A percentile compares a stretch with the other conserved stretches of the same genome.
These are phyloP conservation scores for Vigna nakashimae DNA, from an alignment of 306 rosid genomes.

Conservation along the genomic window DNA sequence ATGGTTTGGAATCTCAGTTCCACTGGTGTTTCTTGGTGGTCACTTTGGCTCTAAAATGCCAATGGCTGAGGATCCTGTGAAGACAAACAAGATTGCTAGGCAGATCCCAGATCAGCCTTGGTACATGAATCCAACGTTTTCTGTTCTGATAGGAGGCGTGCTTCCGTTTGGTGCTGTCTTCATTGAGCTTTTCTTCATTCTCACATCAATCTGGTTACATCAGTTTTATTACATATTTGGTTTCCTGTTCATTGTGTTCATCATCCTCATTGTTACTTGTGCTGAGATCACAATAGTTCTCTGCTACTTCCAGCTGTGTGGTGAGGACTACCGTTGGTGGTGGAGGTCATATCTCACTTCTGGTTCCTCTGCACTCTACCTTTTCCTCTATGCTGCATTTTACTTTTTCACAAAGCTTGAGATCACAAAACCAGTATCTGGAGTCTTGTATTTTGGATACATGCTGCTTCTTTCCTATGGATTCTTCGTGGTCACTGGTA, in stretches of 20 bases:
- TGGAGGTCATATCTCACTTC: slow-evolving; percentile 95
- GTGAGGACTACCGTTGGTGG: slow-evolving; percentile 97
- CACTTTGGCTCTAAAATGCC: slow-evolving; percentile 76
- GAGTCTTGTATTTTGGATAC: slow-evolving; percentile 84
- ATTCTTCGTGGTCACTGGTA: slow-evolving; percentile 87
- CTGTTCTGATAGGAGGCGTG: slow-evolving; percentile 81
- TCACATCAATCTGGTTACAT: slow-evolving; percentile 93
- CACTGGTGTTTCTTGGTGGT: slow-evolving; percentile 77
- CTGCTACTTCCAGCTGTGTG: slow-evolving; percentile 98
- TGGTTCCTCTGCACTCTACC: slow-evolving; percentile 91
- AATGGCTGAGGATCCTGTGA: slow-evolving; percentile 73
- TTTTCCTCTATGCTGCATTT: slow-evolving; percentile 84
- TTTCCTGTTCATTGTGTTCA: slow-evolving; percentile 82
- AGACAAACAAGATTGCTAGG: slow-evolving; percentile 84
- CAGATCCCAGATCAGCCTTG: slow-evolving; percentile 93
- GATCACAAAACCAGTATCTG: slow-evolving; percentile 87
- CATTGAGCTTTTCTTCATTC: slow-evolving; percentile 95
- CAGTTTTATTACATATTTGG: slow-evolving; percentile 90
- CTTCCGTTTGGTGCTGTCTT: slow-evolving; percentile 96
- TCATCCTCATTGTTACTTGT: slow-evolving; percentile 87
- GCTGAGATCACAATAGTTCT: slow-evolving; percentile 94
- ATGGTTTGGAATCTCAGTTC: slow-evolving; percentile 98
- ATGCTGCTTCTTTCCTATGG: slow-evolving; percentile 84
- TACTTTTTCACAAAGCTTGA: slow-evolving; percentile 95
- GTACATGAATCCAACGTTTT: slow-evolving; percentile 79